Percentiles rank a stretch among this genome's conserved stretches.
Conservation (phyloP, 2,329 filamentous ascomycete species). For the Aspergillus pseudoterreus region DNA sequence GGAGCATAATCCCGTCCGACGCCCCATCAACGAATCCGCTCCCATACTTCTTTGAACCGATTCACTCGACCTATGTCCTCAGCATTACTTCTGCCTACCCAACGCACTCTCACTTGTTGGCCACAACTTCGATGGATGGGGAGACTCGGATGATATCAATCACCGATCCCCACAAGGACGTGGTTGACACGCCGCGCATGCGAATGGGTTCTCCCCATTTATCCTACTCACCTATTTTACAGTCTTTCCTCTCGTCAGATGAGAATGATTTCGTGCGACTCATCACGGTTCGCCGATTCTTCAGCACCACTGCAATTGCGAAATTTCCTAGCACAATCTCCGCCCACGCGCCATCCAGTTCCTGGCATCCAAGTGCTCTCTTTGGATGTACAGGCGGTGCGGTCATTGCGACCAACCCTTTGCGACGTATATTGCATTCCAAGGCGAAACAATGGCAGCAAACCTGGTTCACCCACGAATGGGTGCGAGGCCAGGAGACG, state of each 20-base stretch:
- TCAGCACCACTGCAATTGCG: constrained; percentile 47
- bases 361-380: constrained; percentile 52
- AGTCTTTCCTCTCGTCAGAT: constrained; percentile 52
- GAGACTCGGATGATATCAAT: constrained; percentile 54
- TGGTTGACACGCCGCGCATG: constrained; percentile 44
- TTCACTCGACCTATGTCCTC: constrained; percentile 38
- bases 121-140: constrained; percentile 53
- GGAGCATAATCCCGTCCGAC: constrained; percentile 38
- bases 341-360: constrained; percentile 31
- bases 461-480: constrained; percentile 58
- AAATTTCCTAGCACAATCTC: constrained; percentile 39
- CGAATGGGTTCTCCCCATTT: constrained; percentile 49
- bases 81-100: constrained; percentile 50
- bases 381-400: constrained; percentile 51
- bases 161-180: constrained; percentile 44
- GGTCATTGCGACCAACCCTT: constrained; percentile 50
- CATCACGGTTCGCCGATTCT: constrained; percentile 51
- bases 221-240: constrained; percentile 54
- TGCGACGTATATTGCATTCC: constrained; percentile 48
- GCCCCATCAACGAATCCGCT: constrained; percentile 13
- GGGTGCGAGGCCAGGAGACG: constrained; percentile 33
- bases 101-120: constrained; percentile 49
- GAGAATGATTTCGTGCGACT: constrained; percentile 52
- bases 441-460: constrained; percentile 53
- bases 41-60: constrained; percentile 35